Conservation (phyloP, 352 stramenopile genomes). For the Globisporangium paroecandrum region DNA sequence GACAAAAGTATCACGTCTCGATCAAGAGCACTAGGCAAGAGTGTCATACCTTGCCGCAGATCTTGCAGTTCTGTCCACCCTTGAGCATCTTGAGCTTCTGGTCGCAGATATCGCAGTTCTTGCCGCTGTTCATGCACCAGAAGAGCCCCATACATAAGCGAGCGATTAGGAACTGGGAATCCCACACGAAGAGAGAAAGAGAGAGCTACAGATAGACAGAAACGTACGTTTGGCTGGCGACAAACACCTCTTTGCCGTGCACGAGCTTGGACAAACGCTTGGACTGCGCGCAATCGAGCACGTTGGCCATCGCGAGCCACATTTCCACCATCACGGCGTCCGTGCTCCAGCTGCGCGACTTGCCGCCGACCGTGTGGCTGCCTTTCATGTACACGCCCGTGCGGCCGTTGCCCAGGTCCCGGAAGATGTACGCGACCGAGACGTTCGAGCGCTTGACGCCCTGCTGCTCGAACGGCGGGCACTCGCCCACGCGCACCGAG, state of each 20-base stretch:
- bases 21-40: not conserved
- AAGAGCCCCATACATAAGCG: not conserved
- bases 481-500: conserved; percentile 45
- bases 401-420: conserved; percentile 37
- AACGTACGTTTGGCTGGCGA: conserved; percentile 42
- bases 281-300: conserved; percentile 53
- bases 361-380: conserved; percentile 46
- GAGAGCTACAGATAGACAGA: not conserved
- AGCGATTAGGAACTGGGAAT: not conserved
- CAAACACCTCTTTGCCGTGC: conserved; percentile 47
- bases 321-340: conserved; percentile 54
- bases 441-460: conserved; percentile 47
- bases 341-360: conserved; percentile 52
- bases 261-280: conserved; percentile 58
- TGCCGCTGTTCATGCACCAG: conserved; percentile 20
- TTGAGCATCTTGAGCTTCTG: conserved; percentile 53
- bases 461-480: conserved; percentile 54
- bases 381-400: conserved; percentile 68
- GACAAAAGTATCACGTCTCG: not conserved
- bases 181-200: not conserved
- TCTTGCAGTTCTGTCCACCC: conserved; percentile 54
- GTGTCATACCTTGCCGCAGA: conserved; percentile 41
- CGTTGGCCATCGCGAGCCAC: conserved; percentile 53
- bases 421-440: conserved; percentile 67
- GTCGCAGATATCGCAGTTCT: conserved; percentile 60